Evolutionary conservation across 2,329 filamentous ascomycete genomes (phyloP).

Genomic region (Chlorencoelia australis): DNA sequence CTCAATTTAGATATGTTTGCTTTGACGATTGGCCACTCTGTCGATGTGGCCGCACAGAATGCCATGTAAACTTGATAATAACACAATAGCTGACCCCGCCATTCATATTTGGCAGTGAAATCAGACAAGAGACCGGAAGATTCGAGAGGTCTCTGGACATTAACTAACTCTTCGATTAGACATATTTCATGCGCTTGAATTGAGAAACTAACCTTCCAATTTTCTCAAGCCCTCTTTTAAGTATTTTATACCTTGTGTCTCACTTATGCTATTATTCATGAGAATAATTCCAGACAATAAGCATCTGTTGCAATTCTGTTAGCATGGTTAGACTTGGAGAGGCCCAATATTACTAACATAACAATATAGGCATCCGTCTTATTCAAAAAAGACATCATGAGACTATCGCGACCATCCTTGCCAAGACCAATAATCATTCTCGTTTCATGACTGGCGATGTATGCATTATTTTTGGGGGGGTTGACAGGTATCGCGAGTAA

Average conservation of each 20-base stretch:
- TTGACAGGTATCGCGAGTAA: constrained; percentile 45
- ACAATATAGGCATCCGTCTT: constrained; percentile 42
- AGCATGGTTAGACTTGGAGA: constrained; percentile 6
- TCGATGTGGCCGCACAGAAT: constrained; percentile 21
- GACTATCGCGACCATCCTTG: constrained; percentile 39
- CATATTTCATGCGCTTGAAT: too few relatives aligned
- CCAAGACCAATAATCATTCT: constrained; percentile 41
- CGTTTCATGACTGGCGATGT: constrained; percentile 48
- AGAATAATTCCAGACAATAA: constrained; percentile 23
- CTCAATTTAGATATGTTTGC: constrained; percentile 17
- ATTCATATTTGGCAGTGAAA: constrained; percentile 17
- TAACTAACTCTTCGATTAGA: constrained; percentile 6
- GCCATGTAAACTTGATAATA: constrained; percentile 25
- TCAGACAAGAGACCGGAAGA: constrained; percentile 24
- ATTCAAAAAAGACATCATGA: constrained; percentile 51
- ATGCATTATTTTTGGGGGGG: constrained; percentile 36
- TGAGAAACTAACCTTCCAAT: constrained; percentile 19
- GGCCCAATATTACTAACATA: constrained; percentile 15
- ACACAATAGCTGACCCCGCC: constrained; percentile 24
- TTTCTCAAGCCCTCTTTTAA: constrained; percentile 46
- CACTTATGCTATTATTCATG: constrained; percentile 45
- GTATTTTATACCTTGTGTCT: constrained; percentile 44
- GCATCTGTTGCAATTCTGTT: constrained; percentile 14
- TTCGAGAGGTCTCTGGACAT: constrained; percentile 7
- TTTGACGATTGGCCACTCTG: constrained; percentile 24